These are phyloP conservation scores for Edaphochlamys debaryana DNA, from an alignment of 139 green algal species.

Conservation along the genomic window DNA sequence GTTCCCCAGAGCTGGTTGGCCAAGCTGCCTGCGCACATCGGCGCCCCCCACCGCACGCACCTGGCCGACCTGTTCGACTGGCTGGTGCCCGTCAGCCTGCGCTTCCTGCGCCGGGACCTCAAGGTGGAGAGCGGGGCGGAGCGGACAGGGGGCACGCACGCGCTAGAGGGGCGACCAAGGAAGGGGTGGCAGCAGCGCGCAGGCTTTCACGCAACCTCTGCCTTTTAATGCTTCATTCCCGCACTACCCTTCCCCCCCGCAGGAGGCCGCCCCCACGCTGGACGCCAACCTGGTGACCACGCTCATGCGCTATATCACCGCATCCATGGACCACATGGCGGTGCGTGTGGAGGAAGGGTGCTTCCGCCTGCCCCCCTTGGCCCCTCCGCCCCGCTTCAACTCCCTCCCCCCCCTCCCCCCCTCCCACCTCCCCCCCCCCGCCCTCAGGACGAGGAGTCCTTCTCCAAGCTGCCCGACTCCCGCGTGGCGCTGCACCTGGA, in stretches of 20 bases:
- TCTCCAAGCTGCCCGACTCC: conserved; percentile 48
- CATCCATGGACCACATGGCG: conserved; percentile 43
- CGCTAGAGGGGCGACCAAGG: no score
- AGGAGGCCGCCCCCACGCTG: conserved; percentile 68
- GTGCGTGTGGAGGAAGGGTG: conserved; percentile 28
- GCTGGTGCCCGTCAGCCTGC: conserved; percentile 73
- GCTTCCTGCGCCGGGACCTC: conserved; percentile 71
- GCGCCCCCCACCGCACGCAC: conserved; percentile 34
- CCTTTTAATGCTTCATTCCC: no score
- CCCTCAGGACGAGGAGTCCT: conserved; percentile 45
- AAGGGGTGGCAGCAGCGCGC: no score
- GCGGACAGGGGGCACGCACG: no score
- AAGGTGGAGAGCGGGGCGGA: no score
- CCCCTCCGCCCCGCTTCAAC: no score
- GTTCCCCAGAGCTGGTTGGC: conserved; percentile 60
- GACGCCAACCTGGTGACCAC: conserved; percentile 70
- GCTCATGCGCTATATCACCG: conserved; percentile 67
- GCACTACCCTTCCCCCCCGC: background rate
- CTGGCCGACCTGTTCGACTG: conserved; percentile 75
- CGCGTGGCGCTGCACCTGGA: conserved; percentile 64
- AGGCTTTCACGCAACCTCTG: no score
- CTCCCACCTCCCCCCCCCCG: no score
- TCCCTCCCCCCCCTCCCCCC: no score
- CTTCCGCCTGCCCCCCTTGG: conserved; percentile 60
- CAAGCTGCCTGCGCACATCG: conserved; percentile 60